Evolutionary conservation across 495 filamentous ascomycete species (phyloP), one percentile per base, ranked within the genome.

Genomic region (Hypoxylon perforatum): DNA sequence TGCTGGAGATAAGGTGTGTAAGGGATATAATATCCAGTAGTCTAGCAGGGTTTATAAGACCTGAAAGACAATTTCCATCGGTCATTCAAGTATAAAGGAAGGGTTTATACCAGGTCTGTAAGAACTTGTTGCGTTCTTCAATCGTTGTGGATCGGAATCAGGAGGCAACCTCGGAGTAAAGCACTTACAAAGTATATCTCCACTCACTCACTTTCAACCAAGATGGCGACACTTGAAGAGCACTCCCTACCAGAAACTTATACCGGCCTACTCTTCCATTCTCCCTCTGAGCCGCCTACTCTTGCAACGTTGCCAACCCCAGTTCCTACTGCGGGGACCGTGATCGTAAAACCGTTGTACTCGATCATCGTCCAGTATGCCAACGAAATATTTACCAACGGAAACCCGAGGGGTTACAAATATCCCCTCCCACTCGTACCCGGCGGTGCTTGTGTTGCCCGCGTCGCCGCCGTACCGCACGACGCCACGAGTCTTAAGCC

Each of bases 391-490:
- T 71, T 73, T 38, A 65, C 63, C 0, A 56, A 61, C 9, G 67
- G 67, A 35, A 73, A 73, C 41, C 67, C 71, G 9, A 59, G 71
- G 10, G 67, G 67, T 2, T 67, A 73, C 48, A 65, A 67, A 46
- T 73, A 68, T 36, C 71, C 71, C 9, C 41, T 71, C 1, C 69
- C 71, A 14, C 25, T 74, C 11, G 59, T 71, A 12, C 71, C 71
- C 3, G 69, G 69, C 4, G 63, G 63, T 4, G 36, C 63, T 39
- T 67, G 57, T 14, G 60, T 87, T 45, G 84, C 76, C 6, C 83
- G 82, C 25, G 66, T 87, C 42, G 74, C 72, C 2, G 71, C 77
- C 0, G 69, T 81, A 5, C 81, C 83, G 3, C 56, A 78, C 0
- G 84, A 87, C 65, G 76, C 82, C 5, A 78, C 76, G 0, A 41